Conservation (phyloP, 768 basidiomycete genomes). For the Leccinum aurantiacum region DNA sequence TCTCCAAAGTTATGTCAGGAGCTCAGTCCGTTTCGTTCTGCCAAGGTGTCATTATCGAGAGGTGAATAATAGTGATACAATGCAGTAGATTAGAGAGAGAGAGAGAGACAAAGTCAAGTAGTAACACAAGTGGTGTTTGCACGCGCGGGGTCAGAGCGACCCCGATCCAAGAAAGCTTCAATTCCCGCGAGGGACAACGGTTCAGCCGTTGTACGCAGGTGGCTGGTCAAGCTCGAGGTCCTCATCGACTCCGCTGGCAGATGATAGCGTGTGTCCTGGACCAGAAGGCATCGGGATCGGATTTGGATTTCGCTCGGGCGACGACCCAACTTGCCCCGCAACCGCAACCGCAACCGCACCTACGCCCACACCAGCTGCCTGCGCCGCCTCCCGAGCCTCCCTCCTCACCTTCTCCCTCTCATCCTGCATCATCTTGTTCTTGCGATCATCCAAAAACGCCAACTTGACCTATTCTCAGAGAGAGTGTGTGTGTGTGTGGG, state of each 20-base stretch:
- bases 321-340: not conserved
- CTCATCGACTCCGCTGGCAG: not conserved
- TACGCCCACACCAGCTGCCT: not conserved
- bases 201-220: constrained; percentile 22
- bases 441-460: constrained; percentile 78
- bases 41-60: not conserved
- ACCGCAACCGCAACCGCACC: not conserved
- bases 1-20: not conserved
- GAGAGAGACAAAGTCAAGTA: not conserved
- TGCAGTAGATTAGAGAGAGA: not conserved
- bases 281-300: constrained; percentile 25
- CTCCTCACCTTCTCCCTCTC: constrained; percentile 58
- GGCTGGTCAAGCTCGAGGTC: constrained; percentile 16
- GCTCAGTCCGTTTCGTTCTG: not conserved
- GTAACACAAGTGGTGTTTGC: not conserved
- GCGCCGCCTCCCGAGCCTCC: constrained; percentile 37
- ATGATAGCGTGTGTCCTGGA: constrained; percentile 18
- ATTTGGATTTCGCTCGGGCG: constrained; percentile 1
- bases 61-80: constrained; percentile 7
- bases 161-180: not conserved
- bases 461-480: constrained; percentile 58
- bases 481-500: not conserved
- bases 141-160: not conserved
- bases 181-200: not conserved
- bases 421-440: constrained; percentile 50